Evolutionary conservation across 2,329 filamentous ascomycete species (phyloP), one percentile per base, ranked within the genome.

Genomic region (Fusarium sp.): DNA sequence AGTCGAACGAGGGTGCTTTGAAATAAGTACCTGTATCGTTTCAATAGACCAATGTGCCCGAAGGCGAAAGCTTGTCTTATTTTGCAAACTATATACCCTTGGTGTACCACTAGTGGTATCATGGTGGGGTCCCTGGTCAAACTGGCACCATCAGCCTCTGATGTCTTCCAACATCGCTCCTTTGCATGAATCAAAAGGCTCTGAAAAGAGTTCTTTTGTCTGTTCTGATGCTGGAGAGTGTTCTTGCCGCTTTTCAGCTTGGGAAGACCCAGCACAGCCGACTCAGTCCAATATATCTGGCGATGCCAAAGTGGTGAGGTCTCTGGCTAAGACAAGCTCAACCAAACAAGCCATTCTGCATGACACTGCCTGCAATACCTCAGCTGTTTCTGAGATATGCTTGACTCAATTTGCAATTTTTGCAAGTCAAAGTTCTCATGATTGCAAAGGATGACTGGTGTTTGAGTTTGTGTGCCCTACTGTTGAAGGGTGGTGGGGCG

Each of bases 171-270:
- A 9, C 32, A 25, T 5, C 16, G 4, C 32, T 35, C n/a, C 6
- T 35, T 19, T 8, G 32, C 9, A 37, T 16, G n/a, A 7, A 2
- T 2, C n/a, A 9, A 25, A 35, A 35, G n/a, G n/a, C 9, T 23
- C 32, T 35, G 18, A 11, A 35, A 0, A 21, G 2, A 25, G 12
- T 8, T 52, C 16, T 35, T 35, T 25, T 2, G 16, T 25, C n/a
- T 52, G 19, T 23, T 18, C n/a, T 21, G 12, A 21, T 15, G 1
- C 12, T 10, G 11, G 6, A 25, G n/a, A n/a, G 49, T 35, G 8
- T 3, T 25, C 0, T 19, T 2, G 3, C 25, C 2, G n/a, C n/a
- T 37, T 15, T 0, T 9, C 8, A 11, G 0, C 2, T 2, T 9
- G 2, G 3, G 18, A 37, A 35, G 0, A 4, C 32, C 3, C n/a